A percentile compares a stretch with the other conserved stretches of the same genome.
Conservation (phyloP, 176 grass and related monocot genomes). For the Eragrostis curvula region DNA sequence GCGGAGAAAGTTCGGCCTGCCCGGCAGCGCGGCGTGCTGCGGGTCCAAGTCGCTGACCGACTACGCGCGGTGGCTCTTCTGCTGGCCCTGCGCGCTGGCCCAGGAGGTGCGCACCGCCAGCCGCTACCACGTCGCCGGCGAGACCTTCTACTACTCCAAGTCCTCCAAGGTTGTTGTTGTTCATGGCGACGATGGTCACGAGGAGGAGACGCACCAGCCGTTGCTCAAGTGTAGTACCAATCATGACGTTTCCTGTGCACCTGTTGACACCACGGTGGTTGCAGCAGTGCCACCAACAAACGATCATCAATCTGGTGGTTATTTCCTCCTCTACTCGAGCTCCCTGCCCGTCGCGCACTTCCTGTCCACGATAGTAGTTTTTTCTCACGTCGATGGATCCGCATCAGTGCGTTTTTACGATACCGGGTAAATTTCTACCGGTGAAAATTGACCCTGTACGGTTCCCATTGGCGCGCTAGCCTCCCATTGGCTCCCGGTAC, state of each 20-base stretch:
- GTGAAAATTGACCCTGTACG: too few relatives aligned
- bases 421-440: too few relatives aligned
- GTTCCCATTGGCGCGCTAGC: too few relatives aligned
- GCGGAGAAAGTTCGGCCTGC: slow-evolving; percentile 59
- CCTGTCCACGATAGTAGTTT: too few relatives aligned
- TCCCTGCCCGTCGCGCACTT: too few relatives aligned
- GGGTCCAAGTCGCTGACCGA: slow-evolving; percentile 36
- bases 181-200: background rate
- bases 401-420: too few relatives aligned
- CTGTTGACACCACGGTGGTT: background rate
- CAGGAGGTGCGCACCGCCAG: slow-evolving; percentile 86
- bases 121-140: slow-evolving; percentile 60
- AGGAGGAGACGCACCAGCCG: background rate
- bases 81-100: slow-evolving; percentile 28
- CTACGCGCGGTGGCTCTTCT: background rate
- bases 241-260: background rate
- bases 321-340: too few relatives aligned
- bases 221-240: background rate
- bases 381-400: too few relatives aligned
- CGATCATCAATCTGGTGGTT: slow-evolving; percentile 2
- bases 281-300: background rate
- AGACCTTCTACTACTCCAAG: slow-evolving; percentile 60
- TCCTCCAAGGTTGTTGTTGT: slow-evolving; percentile 4
- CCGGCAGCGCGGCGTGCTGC: background rate
- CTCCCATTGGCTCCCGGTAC: too few relatives aligned